Evolutionary conservation across 495 filamentous ascomycete species (phyloP).

Genomic region (Hypoxylon trugodes): DNA sequence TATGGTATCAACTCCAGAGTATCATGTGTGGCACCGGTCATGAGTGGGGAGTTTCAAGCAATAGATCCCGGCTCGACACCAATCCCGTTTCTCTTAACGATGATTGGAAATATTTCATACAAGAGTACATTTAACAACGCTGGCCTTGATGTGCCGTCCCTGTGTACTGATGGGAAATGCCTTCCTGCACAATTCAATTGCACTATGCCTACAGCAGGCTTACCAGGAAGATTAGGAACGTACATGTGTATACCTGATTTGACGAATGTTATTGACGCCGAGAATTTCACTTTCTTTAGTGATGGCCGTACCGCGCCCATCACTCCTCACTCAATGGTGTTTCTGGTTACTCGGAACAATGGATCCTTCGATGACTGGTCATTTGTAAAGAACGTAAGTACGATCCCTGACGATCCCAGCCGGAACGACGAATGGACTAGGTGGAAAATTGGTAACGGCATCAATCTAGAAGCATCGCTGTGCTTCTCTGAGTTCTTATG

Average conservation of each 20-base stretch:
- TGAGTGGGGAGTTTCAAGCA: neutral
- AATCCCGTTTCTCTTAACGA: conserved; percentile 3
- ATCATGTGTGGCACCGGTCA: conserved; percentile 19
- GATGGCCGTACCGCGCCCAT: neutral
- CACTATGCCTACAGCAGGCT: conserved; percentile 5
- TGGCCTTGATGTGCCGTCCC: neutral
- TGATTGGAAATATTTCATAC: conserved; percentile 17
- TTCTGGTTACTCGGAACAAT: conserved; percentile 13
- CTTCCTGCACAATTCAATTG: conserved; percentile 11
- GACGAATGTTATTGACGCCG: conserved; percentile 6
- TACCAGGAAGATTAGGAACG: neutral
- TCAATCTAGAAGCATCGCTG: conserved; percentile 8
- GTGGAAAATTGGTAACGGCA: neutral
- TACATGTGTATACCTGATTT: conserved; percentile 5
- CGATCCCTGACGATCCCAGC: conserved; percentile 4
- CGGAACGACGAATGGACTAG: conserved; percentile 9
- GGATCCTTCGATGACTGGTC: conserved; percentile 14
- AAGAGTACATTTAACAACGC: neutral
- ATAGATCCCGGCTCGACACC: neutral
- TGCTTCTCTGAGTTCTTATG: conserved; percentile 14
- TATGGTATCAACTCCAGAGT: conserved; percentile 22
- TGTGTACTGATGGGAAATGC: conserved; percentile 3
- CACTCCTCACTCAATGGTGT: conserved; percentile 14
- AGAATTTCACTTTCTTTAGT: conserved; percentile 12
- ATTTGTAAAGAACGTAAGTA: conserved; percentile 3